phyloP scores from a whole-genome alignment of 129 eudicot species.

The Ambrosia artemisiifolia region DNA sequence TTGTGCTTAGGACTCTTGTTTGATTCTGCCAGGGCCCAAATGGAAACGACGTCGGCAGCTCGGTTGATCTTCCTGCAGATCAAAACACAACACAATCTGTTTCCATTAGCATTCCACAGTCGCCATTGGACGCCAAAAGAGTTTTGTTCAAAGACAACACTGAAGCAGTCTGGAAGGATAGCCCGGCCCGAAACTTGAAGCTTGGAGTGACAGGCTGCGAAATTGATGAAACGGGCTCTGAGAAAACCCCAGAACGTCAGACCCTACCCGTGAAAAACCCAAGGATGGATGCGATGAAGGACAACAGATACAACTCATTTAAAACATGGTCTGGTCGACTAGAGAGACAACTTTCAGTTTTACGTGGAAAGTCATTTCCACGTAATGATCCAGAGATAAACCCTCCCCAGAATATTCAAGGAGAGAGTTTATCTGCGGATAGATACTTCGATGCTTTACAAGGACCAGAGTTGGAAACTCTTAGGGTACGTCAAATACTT shows the following conservation, averaged over 20 bases:
- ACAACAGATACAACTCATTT: slow-evolving; percentile 66
- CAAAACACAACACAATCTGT: slow-evolving; percentile 41
- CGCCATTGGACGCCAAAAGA: slow-evolving; percentile 42
- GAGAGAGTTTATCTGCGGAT: slow-evolving; percentile 55
- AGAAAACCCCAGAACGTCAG: slow-evolving; percentile 19
- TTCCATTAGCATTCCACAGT: slow-evolving; percentile 76
- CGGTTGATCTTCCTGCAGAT: slow-evolving; percentile 9
- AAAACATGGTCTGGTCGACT: slow-evolving; percentile 88
- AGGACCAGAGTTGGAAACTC: slow-evolving; percentile 90
- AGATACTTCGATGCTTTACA: slow-evolving; percentile 87
- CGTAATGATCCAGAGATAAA: slow-evolving; percentile 31
- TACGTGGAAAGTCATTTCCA: slow-evolving; percentile 48
- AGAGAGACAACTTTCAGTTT: slow-evolving; percentile 64
- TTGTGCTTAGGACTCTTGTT: neutral
- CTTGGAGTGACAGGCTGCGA: slow-evolving; percentile 13
- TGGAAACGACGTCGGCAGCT: slow-evolving; percentile 27
- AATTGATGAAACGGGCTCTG: slow-evolving; percentile 17
- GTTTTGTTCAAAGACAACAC: slow-evolving; percentile 36
- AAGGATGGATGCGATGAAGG: slow-evolving; percentile 30
- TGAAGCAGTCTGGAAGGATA: slow-evolving; percentile 11
- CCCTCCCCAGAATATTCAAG: slow-evolving; percentile 27
- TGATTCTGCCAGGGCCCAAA: slow-evolving; percentile 29
- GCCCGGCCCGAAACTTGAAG: slow-evolving; percentile 10
- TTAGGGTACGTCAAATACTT: slow-evolving; percentile 46
- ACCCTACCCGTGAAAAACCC: slow-evolving; percentile 28